Conservation (phyloP, 192 early-diverging fungal species). For the Podila verticillata region DNA sequence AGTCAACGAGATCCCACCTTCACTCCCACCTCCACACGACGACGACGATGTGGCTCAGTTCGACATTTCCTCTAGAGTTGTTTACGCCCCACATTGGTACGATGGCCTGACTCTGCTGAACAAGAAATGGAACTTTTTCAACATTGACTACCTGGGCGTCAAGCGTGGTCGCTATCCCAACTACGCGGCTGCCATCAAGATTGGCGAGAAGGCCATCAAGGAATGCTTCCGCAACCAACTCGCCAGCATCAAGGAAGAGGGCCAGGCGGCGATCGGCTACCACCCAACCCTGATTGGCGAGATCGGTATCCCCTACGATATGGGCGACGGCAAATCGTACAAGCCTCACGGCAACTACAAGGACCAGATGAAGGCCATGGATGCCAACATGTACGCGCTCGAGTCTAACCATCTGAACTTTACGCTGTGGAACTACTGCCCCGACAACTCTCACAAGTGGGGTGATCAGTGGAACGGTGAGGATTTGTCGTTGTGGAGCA, state of each 20-base stretch:
- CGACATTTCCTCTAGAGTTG: constrained; percentile 49
- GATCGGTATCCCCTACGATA: constrained; percentile 66
- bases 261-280: constrained; percentile 52
- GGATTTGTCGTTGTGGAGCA: constrained; percentile 58
- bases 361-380: constrained; percentile 65
- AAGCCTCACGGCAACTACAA: constrained; percentile 28
- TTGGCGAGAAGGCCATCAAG: constrained; percentile 63
- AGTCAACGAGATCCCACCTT: constrained; percentile 60
- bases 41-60: constrained; percentile 51
- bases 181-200: constrained; percentile 56
- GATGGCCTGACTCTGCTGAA: constrained; percentile 68
- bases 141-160: constrained; percentile 64
- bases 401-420: constrained; percentile 59
- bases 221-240: constrained; percentile 62
- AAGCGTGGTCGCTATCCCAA: constrained; percentile 63
- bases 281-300: constrained; percentile 61
- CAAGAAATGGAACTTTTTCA: constrained; percentile 67
- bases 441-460: constrained; percentile 58
- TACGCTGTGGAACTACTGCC: constrained; percentile 66
- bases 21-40: constrained; percentile 50
- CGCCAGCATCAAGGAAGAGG: constrained; percentile 56
- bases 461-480: constrained; percentile 68
- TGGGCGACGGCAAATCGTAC: constrained; percentile 44
- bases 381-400: constrained; percentile 59
- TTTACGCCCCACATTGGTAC: constrained; percentile 69